Conservation (phyloP, 306 rosid genomes). For the Cucumis sativus region DNA sequence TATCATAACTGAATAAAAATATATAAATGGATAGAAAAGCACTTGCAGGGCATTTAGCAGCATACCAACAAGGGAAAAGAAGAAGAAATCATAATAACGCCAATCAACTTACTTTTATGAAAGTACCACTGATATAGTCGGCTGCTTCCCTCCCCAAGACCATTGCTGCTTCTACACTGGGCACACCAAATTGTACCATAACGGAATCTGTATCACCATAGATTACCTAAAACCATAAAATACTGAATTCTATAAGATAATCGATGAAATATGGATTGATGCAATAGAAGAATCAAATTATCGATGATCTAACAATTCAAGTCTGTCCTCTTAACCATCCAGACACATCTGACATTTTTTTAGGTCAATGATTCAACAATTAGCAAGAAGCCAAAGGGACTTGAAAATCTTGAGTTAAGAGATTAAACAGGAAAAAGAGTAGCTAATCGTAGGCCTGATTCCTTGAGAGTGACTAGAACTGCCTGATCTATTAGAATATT, state of each 20-base stretch:
- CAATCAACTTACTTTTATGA: slow-evolving; percentile 41
- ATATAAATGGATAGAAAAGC: not conserved
- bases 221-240: slow-evolving; percentile 52
- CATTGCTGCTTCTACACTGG: slow-evolving; percentile 75
- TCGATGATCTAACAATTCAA: not conserved
- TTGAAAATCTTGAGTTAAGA: not conserved
- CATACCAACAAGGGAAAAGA: not conserved
- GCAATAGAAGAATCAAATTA: not conserved
- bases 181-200: slow-evolving; percentile 93
- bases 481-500: not conserved
- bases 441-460: not conserved
- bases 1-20: not conserved
- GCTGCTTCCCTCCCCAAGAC: slow-evolving; percentile 90
- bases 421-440: not conserved
- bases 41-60: not conserved
- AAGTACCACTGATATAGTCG: slow-evolving; percentile 72
- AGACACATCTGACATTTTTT: not conserved
- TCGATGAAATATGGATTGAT: not conserved
- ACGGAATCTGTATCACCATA: slow-evolving; percentile 97
- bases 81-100: not conserved
- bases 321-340: not conserved
- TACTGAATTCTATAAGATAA: not conserved
- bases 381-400: not conserved
- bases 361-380: not conserved
- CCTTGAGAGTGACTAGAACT: not conserved